Base-by-base conservation (phyloP, 2,329 filamentous ascomycete species). In the Scedosporium boydii region DNA sequence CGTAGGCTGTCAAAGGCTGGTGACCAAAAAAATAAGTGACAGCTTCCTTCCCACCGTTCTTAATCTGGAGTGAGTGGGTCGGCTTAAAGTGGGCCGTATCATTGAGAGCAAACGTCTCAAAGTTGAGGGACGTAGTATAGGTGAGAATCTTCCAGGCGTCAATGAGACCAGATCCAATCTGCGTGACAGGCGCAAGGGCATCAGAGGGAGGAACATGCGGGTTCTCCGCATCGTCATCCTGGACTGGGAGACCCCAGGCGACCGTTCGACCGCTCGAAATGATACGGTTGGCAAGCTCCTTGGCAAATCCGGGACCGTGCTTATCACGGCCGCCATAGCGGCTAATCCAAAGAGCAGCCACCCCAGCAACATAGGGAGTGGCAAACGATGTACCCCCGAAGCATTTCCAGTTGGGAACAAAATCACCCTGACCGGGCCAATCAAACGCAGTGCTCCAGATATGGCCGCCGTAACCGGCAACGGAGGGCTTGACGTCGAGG, bases 361-460 rank as follows among this genome's bases (percentile, higher is more conserved):
- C 71, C 14, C 80, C 82, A 44, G 81, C 80, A 26, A 82, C 73
- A 63, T 82, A 82, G 0, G 82, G 82, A 4, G 78, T 78, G 0
- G 82, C 78, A 82, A 85, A 84, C 0, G 80, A 83, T 0, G 83
- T 85, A 55, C 82, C 82, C 1, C 59, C 46, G 18, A 53, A 61
- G 55, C 76, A 79, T 61, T 80, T 71, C 64, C 81, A 85, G 26
- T 76, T 70, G 1, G 77, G 74, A 55, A 76, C 78, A 12, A 42
- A 51, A 27, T 60, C 58, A 26, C 46, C 26, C 6, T 61, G 42
- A 4, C 26, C 26, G 1, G 46, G 23, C 42, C 23, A 55, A 27
- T 56, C 27, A 18, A 51, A 61, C 3, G 58, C 58, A 1, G 81
- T 83, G 53, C 78, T 82, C 61, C 80, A 72, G 57, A 85, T 81